These are phyloP conservation scores for Herpetospermum pedunculosum DNA, from an alignment of 306 rosid genomes.

Conservation along the genomic window DNA sequence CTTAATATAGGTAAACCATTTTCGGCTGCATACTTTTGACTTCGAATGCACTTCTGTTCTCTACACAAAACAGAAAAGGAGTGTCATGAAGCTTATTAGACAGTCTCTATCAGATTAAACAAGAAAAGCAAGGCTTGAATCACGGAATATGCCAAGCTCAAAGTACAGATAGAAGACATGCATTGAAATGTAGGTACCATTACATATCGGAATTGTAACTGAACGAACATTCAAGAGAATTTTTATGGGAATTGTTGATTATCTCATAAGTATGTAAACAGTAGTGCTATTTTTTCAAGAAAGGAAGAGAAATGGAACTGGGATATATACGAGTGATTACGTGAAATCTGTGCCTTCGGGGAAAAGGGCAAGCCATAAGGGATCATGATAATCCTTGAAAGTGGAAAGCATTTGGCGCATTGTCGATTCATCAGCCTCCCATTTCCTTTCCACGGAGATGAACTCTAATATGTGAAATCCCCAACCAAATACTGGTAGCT, in stretches of 20 bases:
- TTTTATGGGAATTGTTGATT: neutral
- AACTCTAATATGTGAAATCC: constrained; percentile 88
- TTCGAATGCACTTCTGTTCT: constrained; percentile 54
- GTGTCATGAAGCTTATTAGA: neutral
- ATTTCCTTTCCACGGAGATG: constrained; percentile 80
- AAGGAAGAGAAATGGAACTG: neutral
- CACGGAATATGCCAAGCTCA: neutral
- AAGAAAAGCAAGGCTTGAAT: neutral
- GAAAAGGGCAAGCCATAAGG: constrained; percentile 77
- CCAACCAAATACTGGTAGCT: constrained; percentile 87
- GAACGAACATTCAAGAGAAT: neutral
- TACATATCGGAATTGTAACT: neutral
- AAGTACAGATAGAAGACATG: neutral
- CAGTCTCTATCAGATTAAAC: neutral
- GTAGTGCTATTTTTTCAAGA: neutral
- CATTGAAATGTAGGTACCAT: neutral
- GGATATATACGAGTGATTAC: constrained; percentile 24
- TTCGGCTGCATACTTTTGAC: constrained; percentile 61
- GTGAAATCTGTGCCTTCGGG: constrained; percentile 96
- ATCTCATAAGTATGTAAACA: neutral
- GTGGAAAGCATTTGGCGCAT: constrained; percentile 46
- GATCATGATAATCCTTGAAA: constrained; percentile 51
- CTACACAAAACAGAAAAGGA: constrained; percentile 24
- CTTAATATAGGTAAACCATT: constrained; percentile 56
- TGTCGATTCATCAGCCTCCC: constrained; percentile 71